These are phyloP conservation scores for Geotrichum klebahnii DNA, from an alignment of 1,139 yeast species.

Conservation along the genomic window DNA sequence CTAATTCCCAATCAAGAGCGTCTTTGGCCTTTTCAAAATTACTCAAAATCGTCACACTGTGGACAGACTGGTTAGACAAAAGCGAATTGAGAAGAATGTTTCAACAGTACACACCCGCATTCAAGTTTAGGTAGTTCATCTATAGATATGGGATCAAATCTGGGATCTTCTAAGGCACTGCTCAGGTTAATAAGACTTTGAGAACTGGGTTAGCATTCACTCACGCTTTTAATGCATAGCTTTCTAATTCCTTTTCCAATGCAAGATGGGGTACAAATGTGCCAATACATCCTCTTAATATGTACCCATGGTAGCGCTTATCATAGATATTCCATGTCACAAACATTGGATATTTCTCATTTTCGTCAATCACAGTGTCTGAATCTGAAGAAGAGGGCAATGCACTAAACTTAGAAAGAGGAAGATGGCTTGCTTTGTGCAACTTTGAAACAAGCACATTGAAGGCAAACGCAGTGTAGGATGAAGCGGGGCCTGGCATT, in stretches of 20 bases:
- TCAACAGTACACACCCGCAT: constrained; percentile 37
- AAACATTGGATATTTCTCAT: constrained; percentile 55
- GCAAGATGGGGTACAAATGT: constrained; percentile 54
- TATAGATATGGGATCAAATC: constrained; percentile 64
- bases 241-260: constrained; percentile 54
- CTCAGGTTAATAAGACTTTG: background rate
- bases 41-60: constrained; percentile 59
- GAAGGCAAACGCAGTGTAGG: constrained; percentile 43
- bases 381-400: constrained; percentile 26
- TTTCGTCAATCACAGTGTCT: constrained; percentile 9
- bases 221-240: constrained; percentile 60
- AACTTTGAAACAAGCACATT: constrained; percentile 40
- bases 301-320: constrained; percentile 39
- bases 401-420: constrained; percentile 5
- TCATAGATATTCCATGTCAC: constrained; percentile 73
- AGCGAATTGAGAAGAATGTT: background rate
- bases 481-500: constrained; percentile 21
- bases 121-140: constrained; percentile 53
- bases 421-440: constrained; percentile 25
- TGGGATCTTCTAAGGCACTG: constrained; percentile 64
- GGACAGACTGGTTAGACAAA: constrained; percentile 33
- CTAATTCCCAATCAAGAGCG: constrained; percentile 72
- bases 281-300: constrained; percentile 91
- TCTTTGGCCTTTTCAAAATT: constrained; percentile 52
- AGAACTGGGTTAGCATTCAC: constrained; percentile 19